Evolutionary conservation across 139 green algal genomes (phyloP).

Genomic region (Asterochloris sp.): DNA sequence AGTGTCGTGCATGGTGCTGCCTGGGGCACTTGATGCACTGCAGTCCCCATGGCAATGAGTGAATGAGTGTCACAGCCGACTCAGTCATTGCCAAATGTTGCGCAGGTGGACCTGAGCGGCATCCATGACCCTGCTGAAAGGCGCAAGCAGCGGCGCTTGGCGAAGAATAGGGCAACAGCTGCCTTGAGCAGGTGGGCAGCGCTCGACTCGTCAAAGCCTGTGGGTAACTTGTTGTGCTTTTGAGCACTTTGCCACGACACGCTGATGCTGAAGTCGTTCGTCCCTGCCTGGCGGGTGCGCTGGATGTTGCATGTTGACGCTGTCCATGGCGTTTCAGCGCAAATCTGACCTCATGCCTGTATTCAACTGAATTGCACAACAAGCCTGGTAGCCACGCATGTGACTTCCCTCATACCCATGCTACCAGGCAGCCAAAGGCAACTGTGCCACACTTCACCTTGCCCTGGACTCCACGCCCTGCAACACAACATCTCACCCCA

Average conservation of each 20-base stretch:
- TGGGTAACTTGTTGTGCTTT: neutral
- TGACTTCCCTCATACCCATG: too few relatives aligned
- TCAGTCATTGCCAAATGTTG: too few relatives aligned
- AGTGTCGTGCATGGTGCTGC: too few relatives aligned
- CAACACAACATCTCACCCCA: neutral
- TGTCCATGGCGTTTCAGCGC: neutral
- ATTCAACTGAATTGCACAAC: neutral
- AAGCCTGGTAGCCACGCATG: too few relatives aligned
- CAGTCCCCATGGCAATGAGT: too few relatives aligned
- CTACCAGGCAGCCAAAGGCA: too few relatives aligned
- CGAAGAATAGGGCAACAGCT: slow-evolving; percentile 34
- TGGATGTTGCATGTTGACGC: neutral
- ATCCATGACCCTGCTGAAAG: slow-evolving; percentile 28
- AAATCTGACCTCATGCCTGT: neutral
- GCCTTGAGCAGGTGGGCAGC: slow-evolving; percentile 23
- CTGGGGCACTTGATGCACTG: too few relatives aligned
- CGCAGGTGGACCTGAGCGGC: slow-evolving; percentile 11
- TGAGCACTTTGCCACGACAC: neutral
- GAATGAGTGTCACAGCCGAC: too few relatives aligned
- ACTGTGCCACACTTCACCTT: neutral
- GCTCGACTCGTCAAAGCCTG: too few relatives aligned
- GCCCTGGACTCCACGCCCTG: neutral
- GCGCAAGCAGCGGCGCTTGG: slow-evolving; percentile 27
- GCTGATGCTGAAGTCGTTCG: neutral
- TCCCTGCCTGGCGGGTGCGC: neutral